These are phyloP conservation scores for Talaromyces sp. DNA, from an alignment of 2,329 filamentous ascomycete species.

Conservation along the genomic window DNA sequence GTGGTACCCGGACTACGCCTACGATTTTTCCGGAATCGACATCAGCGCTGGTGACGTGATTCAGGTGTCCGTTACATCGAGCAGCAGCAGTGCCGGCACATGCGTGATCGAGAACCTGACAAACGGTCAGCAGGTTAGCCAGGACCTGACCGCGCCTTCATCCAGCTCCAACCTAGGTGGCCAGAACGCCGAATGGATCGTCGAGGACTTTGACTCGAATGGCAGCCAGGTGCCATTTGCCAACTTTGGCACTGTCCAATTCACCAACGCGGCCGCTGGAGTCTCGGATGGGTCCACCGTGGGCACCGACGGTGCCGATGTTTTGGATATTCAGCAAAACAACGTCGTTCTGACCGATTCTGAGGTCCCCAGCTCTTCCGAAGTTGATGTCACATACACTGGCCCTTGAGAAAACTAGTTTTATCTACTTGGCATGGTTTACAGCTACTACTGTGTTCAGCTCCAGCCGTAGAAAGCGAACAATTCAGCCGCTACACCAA, in stretches of 20 bases:
- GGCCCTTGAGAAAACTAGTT: background rate
- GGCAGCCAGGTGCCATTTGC: constrained; percentile 39
- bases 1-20: constrained; percentile 55
- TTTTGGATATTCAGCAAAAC: constrained; percentile 46
- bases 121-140: constrained; percentile 48
- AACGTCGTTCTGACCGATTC: constrained; percentile 27
- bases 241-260: constrained; percentile 43
- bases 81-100: constrained; percentile 38
- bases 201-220: constrained; percentile 49
- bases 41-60: constrained; percentile 44
- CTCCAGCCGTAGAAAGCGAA: background rate
- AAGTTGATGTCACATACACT: constrained; percentile 22
- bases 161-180: constrained; percentile 41
- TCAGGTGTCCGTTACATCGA: constrained; percentile 34
- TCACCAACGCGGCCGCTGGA: constrained; percentile 27
- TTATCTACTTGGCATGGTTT: background rate
- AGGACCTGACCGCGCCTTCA: constrained; percentile 45
- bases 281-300: constrained; percentile 16
- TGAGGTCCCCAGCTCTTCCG: constrained; percentile 18
- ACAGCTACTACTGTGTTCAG: background rate
- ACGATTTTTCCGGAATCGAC: constrained; percentile 46
- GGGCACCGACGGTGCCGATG: constrained; percentile 33
- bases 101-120: constrained; percentile 49
- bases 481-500: too few species aligned
- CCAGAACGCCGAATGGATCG: constrained; percentile 60